Conservation (phyloP, 495 filamentous ascomycete genomes). For the Evernia prunastri region DNA sequence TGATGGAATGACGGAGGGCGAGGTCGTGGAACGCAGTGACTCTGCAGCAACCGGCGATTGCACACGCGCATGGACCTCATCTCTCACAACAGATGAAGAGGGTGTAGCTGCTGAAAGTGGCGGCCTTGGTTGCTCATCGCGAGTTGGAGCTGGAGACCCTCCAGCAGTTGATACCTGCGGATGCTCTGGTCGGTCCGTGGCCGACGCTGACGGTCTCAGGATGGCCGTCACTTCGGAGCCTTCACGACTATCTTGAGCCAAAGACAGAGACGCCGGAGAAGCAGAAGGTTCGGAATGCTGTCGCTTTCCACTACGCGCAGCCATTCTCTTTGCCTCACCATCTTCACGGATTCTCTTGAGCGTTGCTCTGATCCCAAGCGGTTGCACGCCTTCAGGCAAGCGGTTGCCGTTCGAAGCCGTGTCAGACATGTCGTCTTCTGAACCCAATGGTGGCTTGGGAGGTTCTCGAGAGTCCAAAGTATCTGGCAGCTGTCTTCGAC, state of each 20-base stretch:
- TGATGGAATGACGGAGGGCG: conserved; percentile 19
- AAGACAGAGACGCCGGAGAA: background rate
- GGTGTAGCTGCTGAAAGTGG: background rate
- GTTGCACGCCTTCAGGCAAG: conserved; percentile 8
- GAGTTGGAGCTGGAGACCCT: conserved; percentile 1
- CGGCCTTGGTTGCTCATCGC: conserved; percentile 6
- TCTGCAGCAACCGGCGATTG: conserved; percentile 6
- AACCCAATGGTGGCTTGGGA: conserved; percentile 11
- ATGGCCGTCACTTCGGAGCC: background rate
- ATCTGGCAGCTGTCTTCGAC: background rate
- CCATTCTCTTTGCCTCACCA: conserved; percentile 14
- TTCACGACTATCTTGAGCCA: conserved; percentile 4
- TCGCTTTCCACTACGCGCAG: conserved; percentile 12
- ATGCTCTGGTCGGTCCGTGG: background rate
- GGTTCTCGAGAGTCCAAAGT: conserved; percentile 14
- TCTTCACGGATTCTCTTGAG: conserved; percentile 20
- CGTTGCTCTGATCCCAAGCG: conserved; percentile 11
- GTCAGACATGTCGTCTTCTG: conserved; percentile 15
- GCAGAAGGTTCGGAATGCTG: conserved; percentile 10
- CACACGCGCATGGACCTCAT: conserved; percentile 10
- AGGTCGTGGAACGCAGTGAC: conserved; percentile 7
- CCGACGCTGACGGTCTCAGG: background rate
- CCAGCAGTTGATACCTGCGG: background rate
- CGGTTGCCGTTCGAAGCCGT: background rate
- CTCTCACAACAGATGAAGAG: conserved; percentile 5